Conservation (phyloP, 2,329 filamentous ascomycete species). For the Chaetomiaceae sp. region DNA sequence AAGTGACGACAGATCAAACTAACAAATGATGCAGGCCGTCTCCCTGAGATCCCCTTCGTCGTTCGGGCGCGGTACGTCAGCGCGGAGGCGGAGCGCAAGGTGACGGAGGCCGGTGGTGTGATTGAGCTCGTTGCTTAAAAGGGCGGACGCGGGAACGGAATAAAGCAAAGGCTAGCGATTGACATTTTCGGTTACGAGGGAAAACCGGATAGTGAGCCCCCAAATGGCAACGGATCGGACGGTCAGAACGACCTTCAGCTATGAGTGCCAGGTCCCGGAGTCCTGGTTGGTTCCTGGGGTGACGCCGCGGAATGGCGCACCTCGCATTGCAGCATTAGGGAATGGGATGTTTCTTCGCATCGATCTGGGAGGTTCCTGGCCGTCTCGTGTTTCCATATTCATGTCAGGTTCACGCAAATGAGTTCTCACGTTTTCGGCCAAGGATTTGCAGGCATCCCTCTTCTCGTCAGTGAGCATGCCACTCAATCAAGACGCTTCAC, state of each 20-base stretch:
- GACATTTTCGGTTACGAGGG: conserved; percentile 25
- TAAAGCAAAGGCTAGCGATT: conserved; percentile 26
- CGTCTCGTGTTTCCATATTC: conserved; percentile 14
- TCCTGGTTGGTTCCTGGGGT: conserved; percentile 24
- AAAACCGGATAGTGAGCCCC: conserved; percentile 22
- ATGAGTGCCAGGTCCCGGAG: conserved; percentile 24
- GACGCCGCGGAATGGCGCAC: conserved; percentile 18
- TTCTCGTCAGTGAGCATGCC: too few species aligned
- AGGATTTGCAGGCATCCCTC: not conserved
- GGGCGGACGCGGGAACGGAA: conserved; percentile 18
- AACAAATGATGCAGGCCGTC: conserved; percentile 47
- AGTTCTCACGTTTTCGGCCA: conserved; percentile 6
- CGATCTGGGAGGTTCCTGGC: conserved; percentile 13
- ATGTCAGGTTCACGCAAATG: conserved; percentile 13
- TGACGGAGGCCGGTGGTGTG: conserved; percentile 94
- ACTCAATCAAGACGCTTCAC: too few species aligned
- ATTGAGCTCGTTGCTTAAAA: conserved; percentile 93
- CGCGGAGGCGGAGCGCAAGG: conserved; percentile 97
- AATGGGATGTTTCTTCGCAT: conserved; percentile 26
- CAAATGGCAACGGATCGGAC: conserved; percentile 23
- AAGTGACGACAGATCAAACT: conserved; percentile 1
- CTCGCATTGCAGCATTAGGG: conserved; percentile 25
- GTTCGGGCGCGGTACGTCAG: conserved; percentile 93
- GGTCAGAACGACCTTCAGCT: conserved; percentile 18
- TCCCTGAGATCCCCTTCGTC: conserved; percentile 88